These are phyloP conservation scores for Porphyrellus cyaneotinctus DNA, from an alignment of 768 basidiomycete species.

Conservation along the genomic window DNA sequence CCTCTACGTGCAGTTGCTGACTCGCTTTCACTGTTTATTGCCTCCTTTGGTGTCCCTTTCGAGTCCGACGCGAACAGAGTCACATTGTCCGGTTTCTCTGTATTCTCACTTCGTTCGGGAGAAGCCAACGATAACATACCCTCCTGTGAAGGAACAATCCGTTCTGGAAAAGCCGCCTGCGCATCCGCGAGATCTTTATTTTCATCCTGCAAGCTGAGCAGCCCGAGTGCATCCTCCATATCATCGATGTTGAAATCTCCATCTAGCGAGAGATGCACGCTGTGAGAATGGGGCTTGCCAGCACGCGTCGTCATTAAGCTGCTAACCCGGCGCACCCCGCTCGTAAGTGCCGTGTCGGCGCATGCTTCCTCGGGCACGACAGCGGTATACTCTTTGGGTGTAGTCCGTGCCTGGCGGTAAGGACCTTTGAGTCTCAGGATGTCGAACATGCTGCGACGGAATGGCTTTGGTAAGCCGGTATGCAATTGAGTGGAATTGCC, in stretches of 20 bases:
- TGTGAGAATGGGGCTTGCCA: neutral
- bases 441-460: slow-evolving; percentile 21
- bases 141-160: neutral
- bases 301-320: neutral
- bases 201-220: neutral
- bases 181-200: neutral
- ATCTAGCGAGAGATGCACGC: neutral
- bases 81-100: slow-evolving; percentile 1
- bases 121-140: neutral
- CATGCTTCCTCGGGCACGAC: neutral
- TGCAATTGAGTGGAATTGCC: neutral
- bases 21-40: neutral
- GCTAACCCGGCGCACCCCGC: neutral
- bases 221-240: neutral
- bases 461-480: slow-evolving; percentile 10
- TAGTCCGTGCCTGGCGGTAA: neutral
- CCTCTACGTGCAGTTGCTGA: neutral
- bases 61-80: slow-evolving; percentile 9
- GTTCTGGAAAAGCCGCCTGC: neutral
- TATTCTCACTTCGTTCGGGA: neutral
- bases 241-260: neutral
- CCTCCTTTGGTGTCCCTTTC: neutral
- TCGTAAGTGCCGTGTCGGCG: neutral
- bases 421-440: slow-evolving; percentile 17
- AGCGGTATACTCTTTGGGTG: neutral